These are phyloP conservation scores for Fusarium temperatum DNA, from an alignment of 2,329 filamentous ascomycete genomes.

Conservation along the genomic window DNA sequence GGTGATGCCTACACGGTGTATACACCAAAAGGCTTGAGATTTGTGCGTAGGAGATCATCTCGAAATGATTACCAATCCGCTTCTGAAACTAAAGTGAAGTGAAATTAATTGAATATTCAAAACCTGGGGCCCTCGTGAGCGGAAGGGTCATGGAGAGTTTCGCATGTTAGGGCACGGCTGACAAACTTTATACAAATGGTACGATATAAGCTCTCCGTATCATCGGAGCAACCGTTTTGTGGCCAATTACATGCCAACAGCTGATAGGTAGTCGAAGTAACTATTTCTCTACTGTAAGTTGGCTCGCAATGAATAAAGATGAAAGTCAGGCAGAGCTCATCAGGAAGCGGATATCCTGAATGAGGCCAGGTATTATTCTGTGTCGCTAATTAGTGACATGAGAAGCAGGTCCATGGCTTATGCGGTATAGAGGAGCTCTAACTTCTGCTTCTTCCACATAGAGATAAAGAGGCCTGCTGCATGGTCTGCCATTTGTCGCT, in stretches of 20 bases:
- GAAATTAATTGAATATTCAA: neutral
- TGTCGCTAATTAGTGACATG: fast-evolving
- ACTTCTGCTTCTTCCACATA: neutral
- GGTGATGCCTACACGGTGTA: no score
- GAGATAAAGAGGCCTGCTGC: neutral
- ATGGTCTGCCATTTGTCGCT: neutral
- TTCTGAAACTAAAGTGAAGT: fast-evolving
- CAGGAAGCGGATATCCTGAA: neutral
- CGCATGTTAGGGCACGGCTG: neutral
- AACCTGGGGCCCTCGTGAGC: no score
- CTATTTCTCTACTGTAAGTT: fast-evolving
- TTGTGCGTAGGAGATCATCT: neutral
- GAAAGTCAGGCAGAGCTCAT: neutral
- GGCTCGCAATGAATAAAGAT: neutral
- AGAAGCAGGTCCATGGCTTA: neutral
- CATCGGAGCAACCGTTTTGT: neutral
- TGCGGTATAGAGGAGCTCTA: neutral
- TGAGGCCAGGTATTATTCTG: neutral
- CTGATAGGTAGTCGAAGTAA: neutral
- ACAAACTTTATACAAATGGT: neutral
- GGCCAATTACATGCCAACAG: neutral
- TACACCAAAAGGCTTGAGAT: neutral
- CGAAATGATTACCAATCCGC: neutral
- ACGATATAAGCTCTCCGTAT: neutral
- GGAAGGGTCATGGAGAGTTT: neutral